These are phyloP conservation scores for Fusarium sp. DNA, from an alignment of 2,329 filamentous ascomycete genomes.

Conservation along the genomic window DNA sequence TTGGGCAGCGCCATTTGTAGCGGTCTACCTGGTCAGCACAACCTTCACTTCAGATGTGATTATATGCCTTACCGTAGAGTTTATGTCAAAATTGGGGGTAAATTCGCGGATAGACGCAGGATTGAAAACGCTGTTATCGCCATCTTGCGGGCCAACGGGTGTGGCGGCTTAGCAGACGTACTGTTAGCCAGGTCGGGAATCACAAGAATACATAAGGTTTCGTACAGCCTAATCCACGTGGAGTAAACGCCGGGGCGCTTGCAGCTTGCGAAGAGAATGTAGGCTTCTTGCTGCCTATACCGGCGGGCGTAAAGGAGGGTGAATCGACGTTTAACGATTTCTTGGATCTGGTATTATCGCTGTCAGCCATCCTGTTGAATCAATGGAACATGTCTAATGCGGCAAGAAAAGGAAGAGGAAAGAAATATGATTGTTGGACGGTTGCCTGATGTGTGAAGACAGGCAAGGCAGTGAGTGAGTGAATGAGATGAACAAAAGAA, in stretches of 20 bases:
- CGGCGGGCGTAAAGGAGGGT: slow-evolving; percentile 87
- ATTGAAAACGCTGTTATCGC: slow-evolving; percentile 63
- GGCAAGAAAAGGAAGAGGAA: neutral
- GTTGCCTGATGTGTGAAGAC: neutral
- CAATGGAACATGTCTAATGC: neutral
- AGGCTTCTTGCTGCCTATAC: slow-evolving; percentile 70
- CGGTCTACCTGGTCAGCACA: slow-evolving; percentile 46
- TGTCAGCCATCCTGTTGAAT: slow-evolving; percentile 31
- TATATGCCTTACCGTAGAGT: slow-evolving; percentile 56
- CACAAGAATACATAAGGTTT: neutral
- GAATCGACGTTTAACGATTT: slow-evolving; percentile 95
- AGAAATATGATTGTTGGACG: neutral
- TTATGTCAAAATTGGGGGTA: slow-evolving; percentile 67
- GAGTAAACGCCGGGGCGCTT: slow-evolving; percentile 88
- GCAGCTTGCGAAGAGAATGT: slow-evolving; percentile 90
- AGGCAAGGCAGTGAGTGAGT: neutral
- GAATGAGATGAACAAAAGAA: neutral
- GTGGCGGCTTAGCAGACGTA: slow-evolving; percentile 47
- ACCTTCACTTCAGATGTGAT: neutral
- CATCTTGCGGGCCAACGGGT: slow-evolving; percentile 55
- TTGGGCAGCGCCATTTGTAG: slow-evolving; percentile 61
- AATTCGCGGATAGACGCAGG: slow-evolving; percentile 69
- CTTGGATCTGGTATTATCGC: slow-evolving; percentile 60
- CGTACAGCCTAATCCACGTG: slow-evolving; percentile 66
- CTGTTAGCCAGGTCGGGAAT: slow-evolving; percentile 22